These are phyloP conservation scores for Halophytophthora batemanensis DNA, from an alignment of 352 stramenopile species.

Conservation along the genomic window DNA sequence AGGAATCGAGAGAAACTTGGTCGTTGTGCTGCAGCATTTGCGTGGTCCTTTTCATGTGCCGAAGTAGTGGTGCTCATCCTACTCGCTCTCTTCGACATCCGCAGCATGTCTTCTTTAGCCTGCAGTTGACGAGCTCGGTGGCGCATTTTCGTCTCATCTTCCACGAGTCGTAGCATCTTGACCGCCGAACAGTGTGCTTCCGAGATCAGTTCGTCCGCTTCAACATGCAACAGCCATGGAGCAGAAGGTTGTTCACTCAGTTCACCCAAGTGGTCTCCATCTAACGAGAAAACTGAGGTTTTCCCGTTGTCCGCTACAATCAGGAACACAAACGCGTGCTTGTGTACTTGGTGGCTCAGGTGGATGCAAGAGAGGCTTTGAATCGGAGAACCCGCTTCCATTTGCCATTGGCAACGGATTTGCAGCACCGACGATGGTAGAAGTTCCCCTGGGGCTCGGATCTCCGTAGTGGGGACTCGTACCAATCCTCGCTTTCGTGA, in stretches of 20 bases:
- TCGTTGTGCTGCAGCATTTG: conserved; percentile 10
- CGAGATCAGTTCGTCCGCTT: neutral
- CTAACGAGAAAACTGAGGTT: conserved; percentile 33
- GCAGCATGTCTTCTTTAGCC: conserved; percentile 2
- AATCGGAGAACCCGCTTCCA: conserved; percentile 19
- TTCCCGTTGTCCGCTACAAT: conserved; percentile 28
- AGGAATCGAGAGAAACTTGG: conserved; percentile 19
- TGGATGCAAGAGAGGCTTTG: conserved; percentile 14
- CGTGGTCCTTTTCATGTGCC: too few relatives aligned
- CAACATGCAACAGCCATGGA: conserved; percentile 5
- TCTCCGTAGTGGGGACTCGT: neutral
- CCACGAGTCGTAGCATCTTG: conserved; percentile 6
- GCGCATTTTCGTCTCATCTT: neutral
- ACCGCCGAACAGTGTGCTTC: neutral
- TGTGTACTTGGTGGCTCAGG: neutral
- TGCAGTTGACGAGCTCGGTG: neutral
- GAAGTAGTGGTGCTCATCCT: neutral
- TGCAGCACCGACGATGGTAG: conserved; percentile 12
- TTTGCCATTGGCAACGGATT: conserved; percentile 25
- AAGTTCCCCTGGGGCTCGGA: neutral
- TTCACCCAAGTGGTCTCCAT: conserved; percentile 27
- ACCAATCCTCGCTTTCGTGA: neutral
- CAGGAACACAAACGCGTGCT: conserved; percentile 14
- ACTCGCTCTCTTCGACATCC: neutral
- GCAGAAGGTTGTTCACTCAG: conserved; percentile 13